Conservation (phyloP, 169 alveolate genomes). For the Toxoplasma gondii region DNA sequence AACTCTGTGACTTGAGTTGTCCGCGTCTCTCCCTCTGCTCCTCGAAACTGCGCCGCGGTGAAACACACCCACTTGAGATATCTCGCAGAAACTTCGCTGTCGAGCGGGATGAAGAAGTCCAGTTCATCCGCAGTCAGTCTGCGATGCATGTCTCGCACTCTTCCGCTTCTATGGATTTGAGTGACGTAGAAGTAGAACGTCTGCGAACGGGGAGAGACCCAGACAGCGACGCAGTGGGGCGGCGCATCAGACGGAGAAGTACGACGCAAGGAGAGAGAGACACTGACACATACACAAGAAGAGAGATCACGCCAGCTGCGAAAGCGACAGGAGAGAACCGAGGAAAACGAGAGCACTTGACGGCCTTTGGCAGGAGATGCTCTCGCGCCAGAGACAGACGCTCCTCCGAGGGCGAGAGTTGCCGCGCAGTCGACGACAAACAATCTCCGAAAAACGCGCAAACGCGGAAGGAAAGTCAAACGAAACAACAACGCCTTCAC, state of each 20-base stretch:
- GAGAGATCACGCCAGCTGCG: too few relatives aligned
- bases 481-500: too few relatives aligned
- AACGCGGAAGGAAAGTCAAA: too few relatives aligned
- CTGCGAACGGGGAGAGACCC: neutral
- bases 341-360: too few relatives aligned
- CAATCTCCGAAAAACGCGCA: too few relatives aligned
- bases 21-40: slow-evolving; percentile 60
- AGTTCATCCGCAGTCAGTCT: slow-evolving; percentile 63
- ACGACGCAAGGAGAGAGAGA: neutral
- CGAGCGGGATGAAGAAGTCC: slow-evolving; percentile 54
- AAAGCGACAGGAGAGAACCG: too few relatives aligned
- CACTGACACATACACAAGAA: too few relatives aligned
- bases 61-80: slow-evolving; percentile 59
- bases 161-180: slow-evolving; percentile 57
- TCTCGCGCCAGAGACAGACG: too few relatives aligned
- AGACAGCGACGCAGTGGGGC: neutral
- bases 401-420: too few relatives aligned
- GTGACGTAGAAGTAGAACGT: slow-evolving; percentile 53
- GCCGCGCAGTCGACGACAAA: too few relatives aligned
- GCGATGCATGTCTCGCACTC: slow-evolving; percentile 64
- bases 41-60: slow-evolving; percentile 55
- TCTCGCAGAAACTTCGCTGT: slow-evolving; percentile 54
- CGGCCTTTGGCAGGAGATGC: too few relatives aligned
- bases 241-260: neutral
- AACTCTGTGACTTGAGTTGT: slow-evolving; percentile 12